Conservation (phyloP, 345 rosid genomes). For the Eutrema japonicum region DNA sequence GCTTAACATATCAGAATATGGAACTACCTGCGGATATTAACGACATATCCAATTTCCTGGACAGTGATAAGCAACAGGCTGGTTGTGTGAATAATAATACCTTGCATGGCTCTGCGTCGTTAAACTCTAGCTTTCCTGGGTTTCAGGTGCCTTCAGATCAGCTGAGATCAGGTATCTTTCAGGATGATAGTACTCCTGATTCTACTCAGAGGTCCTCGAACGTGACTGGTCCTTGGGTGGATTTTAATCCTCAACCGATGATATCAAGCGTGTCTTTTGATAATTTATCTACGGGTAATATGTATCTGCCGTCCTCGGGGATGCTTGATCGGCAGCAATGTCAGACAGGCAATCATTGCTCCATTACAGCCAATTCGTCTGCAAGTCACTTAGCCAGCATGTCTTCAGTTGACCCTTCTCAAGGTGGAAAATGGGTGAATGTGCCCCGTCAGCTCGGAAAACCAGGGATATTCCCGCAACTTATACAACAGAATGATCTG, state of each 20-base stretch:
- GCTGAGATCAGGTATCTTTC: constrained; percentile 46
- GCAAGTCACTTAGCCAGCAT: constrained; percentile 9
- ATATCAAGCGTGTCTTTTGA: constrained; percentile 45
- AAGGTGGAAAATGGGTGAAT: constrained; percentile 27
- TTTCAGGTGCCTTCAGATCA: constrained; percentile 54
- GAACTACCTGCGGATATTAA: constrained; percentile 52
- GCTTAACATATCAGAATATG: constrained; percentile 59
- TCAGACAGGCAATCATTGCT: constrained; percentile 22
- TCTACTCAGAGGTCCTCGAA: constrained; percentile 49
- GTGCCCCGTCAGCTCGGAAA: constrained; percentile 20
- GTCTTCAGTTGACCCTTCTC: constrained; percentile 32
- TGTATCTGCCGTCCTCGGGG: constrained; percentile 38
- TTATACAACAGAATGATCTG: constrained; percentile 21
- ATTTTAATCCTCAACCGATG: constrained; percentile 48
- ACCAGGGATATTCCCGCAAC: constrained; percentile 14
- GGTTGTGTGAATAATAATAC: constrained; percentile 53
- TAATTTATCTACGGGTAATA: constrained; percentile 52
- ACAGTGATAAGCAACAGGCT: constrained; percentile 55
- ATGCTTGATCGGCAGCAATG: constrained; percentile 30
- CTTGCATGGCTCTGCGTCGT: constrained; percentile 51
- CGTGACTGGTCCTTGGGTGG: constrained; percentile 49
- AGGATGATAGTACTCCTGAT: constrained; percentile 43
- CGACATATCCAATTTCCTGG: constrained; percentile 45
- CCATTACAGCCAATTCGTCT: constrained; percentile 27
- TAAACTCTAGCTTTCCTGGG: constrained; percentile 54